These are phyloP conservation scores for Eutrema yunnanense DNA, from an alignment of 345 rosid species.

Conservation along the genomic window DNA sequence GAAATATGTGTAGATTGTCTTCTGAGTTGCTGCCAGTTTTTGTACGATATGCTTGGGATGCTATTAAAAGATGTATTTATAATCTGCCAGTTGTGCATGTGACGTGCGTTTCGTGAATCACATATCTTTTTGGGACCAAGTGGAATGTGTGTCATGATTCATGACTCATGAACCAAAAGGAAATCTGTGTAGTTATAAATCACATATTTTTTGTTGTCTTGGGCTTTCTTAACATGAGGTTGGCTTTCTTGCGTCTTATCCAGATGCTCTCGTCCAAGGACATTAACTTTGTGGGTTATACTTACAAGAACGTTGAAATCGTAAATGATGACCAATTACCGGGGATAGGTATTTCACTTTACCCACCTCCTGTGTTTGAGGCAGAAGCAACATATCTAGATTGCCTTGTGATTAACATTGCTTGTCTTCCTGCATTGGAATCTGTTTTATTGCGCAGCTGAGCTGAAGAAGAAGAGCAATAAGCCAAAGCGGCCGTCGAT, in stretches of 20 bases:
- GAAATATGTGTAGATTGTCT: no score
- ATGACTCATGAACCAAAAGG: background rate
- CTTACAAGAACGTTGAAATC: slow-evolving; percentile 93
- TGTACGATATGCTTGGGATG: background rate
- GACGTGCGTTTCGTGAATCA: background rate
- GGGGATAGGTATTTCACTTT: slow-evolving; percentile 70
- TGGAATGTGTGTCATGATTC: background rate
- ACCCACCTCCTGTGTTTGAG: background rate
- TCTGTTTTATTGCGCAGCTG: slow-evolving; percentile 42
- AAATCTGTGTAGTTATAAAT: background rate
- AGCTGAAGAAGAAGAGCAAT: slow-evolving; percentile 81
- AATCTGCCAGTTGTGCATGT: no score
- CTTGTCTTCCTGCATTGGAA: background rate
- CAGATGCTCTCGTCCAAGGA: slow-evolving; percentile 99
- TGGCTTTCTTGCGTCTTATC: slow-evolving; percentile 12
- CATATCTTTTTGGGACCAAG: background rate
- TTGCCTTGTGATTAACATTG: background rate
- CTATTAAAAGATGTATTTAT: background rate
- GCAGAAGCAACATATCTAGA: slow-evolving; percentile 1
- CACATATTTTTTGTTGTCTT: background rate
- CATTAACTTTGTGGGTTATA: slow-evolving; percentile 92
- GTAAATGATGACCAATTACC: slow-evolving; percentile 86
- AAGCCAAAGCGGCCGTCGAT: slow-evolving; percentile 92
- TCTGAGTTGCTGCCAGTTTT: no score
- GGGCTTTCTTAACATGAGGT: background rate